Base-by-base conservation (phyloP, 2,329 filamentous ascomycete genomes). In the Rhynchosporium agropyri region DNA sequence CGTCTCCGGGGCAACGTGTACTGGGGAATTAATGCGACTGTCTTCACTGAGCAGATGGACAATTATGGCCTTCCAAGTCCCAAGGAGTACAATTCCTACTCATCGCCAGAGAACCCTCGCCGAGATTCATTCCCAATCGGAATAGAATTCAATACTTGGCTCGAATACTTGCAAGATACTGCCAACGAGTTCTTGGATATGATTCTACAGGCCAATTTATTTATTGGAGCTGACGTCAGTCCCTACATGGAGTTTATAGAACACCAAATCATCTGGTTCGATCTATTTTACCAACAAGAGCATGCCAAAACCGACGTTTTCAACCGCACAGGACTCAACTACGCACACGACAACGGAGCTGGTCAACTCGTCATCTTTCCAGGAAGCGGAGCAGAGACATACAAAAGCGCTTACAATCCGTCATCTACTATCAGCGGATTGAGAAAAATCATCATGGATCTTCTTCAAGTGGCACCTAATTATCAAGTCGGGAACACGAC, bases 101-200 rank as follows among this genome's bases (percentile, higher is more conserved):
- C 40, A 43, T 43, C 40, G 40, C 40, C 40, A 43, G 12, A 43
- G 4, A 9, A 43, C 40, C 40, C 40, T 43, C 40, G 40, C 13
- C 40, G 40, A 43, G 40, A 43, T 43, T 43, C 40, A 7, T 43
- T 13, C 40, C 40, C 40, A 4, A 12, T 43, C 13, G 40, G 40
- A n/a, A 43, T 43, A n/a, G 40, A 43, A n/a, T 43, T 43, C 40
- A 43, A 43, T 43, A 43, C 40, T 43, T 43, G 40, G 40, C 40
- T 43, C 40, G 40, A 12, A 4, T 43, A 4, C 8, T 12, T 43
- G 7, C 40, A 43, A n/a, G 40, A 43, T n/a, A 43, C 40, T 12
- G 40, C 40, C 40, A 43, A 43, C 13, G 40, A 43, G 12, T 43
- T 43, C 15, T 12, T 43, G 12, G 40, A 43, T n/a, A 43, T 43